A percentile compares a stretch with the other conserved stretches of the same genome.
Evolutionary conservation across 2,329 filamentous ascomycete genomes (phyloP).

Genomic region (Aureobasidium sp.): DNA sequence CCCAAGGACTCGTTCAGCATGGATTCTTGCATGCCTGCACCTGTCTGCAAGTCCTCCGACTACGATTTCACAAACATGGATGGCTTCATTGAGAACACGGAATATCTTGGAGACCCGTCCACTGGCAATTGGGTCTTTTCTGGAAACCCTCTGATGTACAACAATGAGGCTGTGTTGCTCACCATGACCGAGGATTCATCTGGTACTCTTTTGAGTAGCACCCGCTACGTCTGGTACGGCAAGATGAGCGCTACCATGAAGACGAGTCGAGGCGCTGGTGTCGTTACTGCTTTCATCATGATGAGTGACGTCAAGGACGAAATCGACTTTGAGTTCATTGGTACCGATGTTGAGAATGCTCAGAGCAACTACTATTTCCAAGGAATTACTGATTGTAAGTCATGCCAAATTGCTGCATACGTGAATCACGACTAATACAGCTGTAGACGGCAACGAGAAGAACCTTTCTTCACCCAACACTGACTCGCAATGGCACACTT

Average conservation of each 20-base stretch:
- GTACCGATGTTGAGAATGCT: conserved; percentile 65
- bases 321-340: conserved; percentile 95
- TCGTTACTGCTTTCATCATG: conserved; percentile 95
- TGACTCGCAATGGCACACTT: conserved; percentile 74
- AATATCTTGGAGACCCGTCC: conserved; percentile 79
- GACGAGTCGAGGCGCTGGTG: conserved; percentile 76
- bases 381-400: conserved; percentile 82
- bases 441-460: conserved; percentile 62
- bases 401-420: not conserved
- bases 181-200: conserved; percentile 84
- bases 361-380: conserved; percentile 98
- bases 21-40: conserved; percentile 77
- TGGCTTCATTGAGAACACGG: conserved; percentile 61
- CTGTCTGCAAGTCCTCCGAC: conserved; percentile 68
- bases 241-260: conserved; percentile 80
- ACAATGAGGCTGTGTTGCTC: conserved; percentile 63
- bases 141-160: conserved; percentile 62
- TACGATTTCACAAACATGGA: conserved; percentile 70
- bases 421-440: conserved; percentile 18
- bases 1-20: conserved; percentile 75
- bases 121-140: conserved; percentile 83
- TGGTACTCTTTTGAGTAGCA: conserved; percentile 78
- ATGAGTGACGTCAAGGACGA: conserved; percentile 95
- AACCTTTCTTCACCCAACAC: conserved; percentile 67
- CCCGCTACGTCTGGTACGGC: conserved; percentile 94